Conservation (phyloP, 129 eudicot genomes). For the Calendula officinalis region DNA sequence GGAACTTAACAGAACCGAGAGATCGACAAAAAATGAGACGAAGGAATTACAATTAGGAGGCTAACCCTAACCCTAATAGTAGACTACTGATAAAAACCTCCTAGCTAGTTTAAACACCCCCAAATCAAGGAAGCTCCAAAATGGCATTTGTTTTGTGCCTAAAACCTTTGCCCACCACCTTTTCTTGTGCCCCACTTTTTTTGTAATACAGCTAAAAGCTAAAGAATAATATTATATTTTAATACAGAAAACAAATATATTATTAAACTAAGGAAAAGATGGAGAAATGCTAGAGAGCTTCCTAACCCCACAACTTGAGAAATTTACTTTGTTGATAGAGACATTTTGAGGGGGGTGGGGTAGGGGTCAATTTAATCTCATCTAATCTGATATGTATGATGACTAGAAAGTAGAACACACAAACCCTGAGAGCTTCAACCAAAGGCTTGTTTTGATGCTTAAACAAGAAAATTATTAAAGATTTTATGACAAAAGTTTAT, state of each 20-base stretch:
- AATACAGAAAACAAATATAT: constrained; percentile 25
- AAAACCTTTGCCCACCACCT: constrained; percentile 53
- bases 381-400: constrained; percentile 47
- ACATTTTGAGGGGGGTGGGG: constrained; percentile 28
- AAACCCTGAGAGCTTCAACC: constrained; percentile 47
- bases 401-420: constrained; percentile 52
- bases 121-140: constrained; percentile 59
- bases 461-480: constrained; percentile 51
- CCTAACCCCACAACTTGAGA: constrained; percentile 49
- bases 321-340: constrained; percentile 44
- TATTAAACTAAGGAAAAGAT: constrained; percentile 28
- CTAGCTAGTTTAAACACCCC: constrained; percentile 45
- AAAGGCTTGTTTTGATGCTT: constrained; percentile 45
- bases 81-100: constrained; percentile 14
- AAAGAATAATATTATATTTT: constrained; percentile 33
- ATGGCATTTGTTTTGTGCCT: constrained; percentile 44
- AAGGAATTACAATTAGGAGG: constrained; percentile 14
- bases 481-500: constrained; percentile 35
- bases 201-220: constrained; percentile 72
- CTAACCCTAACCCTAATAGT: constrained; percentile 45
- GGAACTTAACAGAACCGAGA: no score
- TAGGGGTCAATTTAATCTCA: constrained; percentile 29
- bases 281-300: constrained; percentile 18
- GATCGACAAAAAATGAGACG: background rate
- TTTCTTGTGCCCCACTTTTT: constrained; percentile 53